Base-by-base conservation (phyloP, 2,329 filamentous ascomycete species). In the Seiridium cupressi region DNA sequence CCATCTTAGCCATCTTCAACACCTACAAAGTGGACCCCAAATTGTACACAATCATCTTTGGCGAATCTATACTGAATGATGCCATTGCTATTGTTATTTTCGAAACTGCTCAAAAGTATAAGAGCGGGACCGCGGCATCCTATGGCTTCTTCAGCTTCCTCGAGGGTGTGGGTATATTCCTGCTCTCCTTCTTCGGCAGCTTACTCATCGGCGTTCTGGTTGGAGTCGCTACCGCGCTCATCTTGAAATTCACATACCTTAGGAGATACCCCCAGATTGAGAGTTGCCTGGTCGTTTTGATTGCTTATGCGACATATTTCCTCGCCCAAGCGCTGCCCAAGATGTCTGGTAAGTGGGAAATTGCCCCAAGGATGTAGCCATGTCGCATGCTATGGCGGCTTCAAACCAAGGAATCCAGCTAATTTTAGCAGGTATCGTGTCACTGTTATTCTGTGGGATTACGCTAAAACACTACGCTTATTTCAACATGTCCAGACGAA, bases 1-100 rank as follows among this genome's bases (percentile, higher is more conserved):
- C 95, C 0, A 98, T 99, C 68, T 82, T 99, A 58, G 95, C 95
- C 73, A 99, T 99, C 68, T 99, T 99, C 85, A 98, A 97, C 75
- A 91, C 95, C 1, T 99, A 98, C 85, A 98, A 98, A 77, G 95
- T 99, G 69, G 95, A 99, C 70, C 95, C 95, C 3, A 98, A 98
- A 77, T 85, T 99, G 18, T 99, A 99, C 78, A 99, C 95, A 36
- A 89, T 99, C 73, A 99, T 99, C 66, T 99, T 99, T 74, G 95
- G 95, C 72, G 95, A 99, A 78, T 96, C 94, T 6, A 98, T 99
- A 62, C 81, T 99, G 59, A 99, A 99, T 74, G 95, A 99, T 79
- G 95, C 95, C 49, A 94, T 99, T 71, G 95, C 95, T 65, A 99
- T 99, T 74, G 95, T 99, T 71, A 87, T 99, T 67, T 99, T 99